Base-by-base conservation (phyloP, 129 eudicot species). In the Calendula officinalis region DNA sequence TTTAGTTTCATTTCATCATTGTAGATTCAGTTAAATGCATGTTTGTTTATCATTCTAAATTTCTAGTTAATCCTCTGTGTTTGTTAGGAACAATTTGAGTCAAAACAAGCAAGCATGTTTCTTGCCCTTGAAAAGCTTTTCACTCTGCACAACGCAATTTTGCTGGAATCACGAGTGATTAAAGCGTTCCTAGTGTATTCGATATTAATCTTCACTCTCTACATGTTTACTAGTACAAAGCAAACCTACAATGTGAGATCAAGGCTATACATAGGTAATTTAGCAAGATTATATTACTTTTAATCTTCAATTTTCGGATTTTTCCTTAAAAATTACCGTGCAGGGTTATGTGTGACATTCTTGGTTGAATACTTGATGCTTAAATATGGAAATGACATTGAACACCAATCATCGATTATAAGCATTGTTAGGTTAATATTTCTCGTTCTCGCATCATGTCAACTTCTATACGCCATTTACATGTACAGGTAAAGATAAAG, bases 341-440 rank as follows among this genome's bases (percentile, higher is more conserved):
- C 84, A 88, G 96, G 84, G 14, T 62, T 88, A 32, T 79, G 86
- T 41, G 58, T 70, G 4, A 66, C 96, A 41, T 80, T 82, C 42
- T 41, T 80, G 10, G 49, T 73, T 16, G 96, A 88, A 45, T 41
- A 65, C 49, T 57, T 52, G 8, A 59, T 82, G 56, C 72, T 83
- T 12, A 73, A 83, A 39, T 67, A 68, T 43, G 66, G 60, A 32
- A 39, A 47, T 15, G 72, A 79, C 45, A 62, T 76, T 45, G 89
- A 77, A 62, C 71, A 77, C 40, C 86, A 79, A 15, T 63, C 78
- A 59, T 46, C 70, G 79, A 45, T 84, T 7, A 82, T 78, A 62
- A 56, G 71, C 36, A 4, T 46, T 33, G 67, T 80, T 54, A 78
- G 91, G 70, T 68, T 67, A 56, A 34, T 84, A 4, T 88, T 53